These are phyloP conservation scores for Xylariaceae sp. DNA, from an alignment of 2,329 filamentous ascomycete species.

Conservation along the genomic window DNA sequence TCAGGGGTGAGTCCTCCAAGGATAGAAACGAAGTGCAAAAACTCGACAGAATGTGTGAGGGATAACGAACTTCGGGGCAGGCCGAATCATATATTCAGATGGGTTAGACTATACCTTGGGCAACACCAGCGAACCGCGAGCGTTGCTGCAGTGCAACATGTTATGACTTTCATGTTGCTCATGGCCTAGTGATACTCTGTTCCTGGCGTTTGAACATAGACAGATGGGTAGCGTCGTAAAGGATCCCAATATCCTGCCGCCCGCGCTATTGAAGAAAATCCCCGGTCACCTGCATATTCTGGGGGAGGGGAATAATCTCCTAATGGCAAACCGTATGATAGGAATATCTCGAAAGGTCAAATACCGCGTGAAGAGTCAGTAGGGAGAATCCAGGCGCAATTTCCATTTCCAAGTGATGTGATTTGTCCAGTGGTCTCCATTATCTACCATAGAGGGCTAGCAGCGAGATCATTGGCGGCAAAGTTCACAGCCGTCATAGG, in stretches of 20 bases:
- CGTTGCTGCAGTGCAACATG: conserved; percentile 1
- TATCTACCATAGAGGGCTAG: conserved; percentile 16
- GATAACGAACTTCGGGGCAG: conserved; percentile 6
- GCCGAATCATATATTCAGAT: conserved; percentile 22
- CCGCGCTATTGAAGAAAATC: conserved; percentile 13
- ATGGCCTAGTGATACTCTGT: conserved; percentile 12
- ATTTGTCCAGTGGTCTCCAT: conserved; percentile 30
- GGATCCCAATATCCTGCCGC: conserved; percentile 11
- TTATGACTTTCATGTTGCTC: conserved; percentile 7
- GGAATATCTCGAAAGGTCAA: conserved; percentile 7
- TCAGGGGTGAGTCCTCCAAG: conserved; percentile 8
- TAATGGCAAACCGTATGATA: background rate
- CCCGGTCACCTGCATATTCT: conserved; percentile 8
- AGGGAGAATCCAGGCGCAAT: background rate
- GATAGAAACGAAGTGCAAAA: conserved; percentile 15
- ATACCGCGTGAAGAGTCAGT: conserved; percentile 20
- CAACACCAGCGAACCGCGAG: background rate
- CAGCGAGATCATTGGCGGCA: conserved; percentile 31
- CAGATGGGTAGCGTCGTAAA: conserved; percentile 16
- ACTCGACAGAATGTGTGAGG: conserved; percentile 4
- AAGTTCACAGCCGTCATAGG: conserved; percentile 10
- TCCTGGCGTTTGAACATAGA: conserved; percentile 11
- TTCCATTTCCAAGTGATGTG: conserved; percentile 20
- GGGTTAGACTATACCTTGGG: background rate
- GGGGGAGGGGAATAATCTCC: conserved; percentile 3